These are phyloP conservation scores for Vigna mungo DNA, from an alignment of 306 rosid genomes.

Conservation along the genomic window DNA sequence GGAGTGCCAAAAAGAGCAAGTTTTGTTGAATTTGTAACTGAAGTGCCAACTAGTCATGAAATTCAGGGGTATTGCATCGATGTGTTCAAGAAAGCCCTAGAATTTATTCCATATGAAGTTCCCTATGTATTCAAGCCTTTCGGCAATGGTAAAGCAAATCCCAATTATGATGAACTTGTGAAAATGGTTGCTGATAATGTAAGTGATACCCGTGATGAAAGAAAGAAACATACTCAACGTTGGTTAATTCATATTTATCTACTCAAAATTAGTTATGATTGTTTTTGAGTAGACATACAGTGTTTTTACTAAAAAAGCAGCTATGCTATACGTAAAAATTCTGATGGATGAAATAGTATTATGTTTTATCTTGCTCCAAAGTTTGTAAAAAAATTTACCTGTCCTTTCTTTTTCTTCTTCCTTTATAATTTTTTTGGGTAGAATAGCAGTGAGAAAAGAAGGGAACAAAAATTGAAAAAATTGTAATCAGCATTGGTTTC, in stretches of 20 bases:
- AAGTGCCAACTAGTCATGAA: constrained; percentile 46
- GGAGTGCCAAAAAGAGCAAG: constrained; percentile 91
- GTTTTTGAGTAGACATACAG: constrained; percentile 26
- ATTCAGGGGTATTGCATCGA: constrained; percentile 83
- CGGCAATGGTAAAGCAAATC: constrained; percentile 81
- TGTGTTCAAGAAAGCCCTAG: constrained; percentile 69
- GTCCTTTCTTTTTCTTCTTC: background rate
- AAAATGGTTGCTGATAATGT: constrained; percentile 67
- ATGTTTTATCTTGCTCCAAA: constrained; percentile 5
- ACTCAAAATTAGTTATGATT: constrained; percentile 25
- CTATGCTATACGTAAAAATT: background rate
- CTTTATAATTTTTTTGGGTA: background rate
- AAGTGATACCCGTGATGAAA: constrained; percentile 46
- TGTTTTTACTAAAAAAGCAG: constrained; percentile 20
- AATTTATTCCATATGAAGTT: constrained; percentile 76
- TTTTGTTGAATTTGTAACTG: constrained; percentile 86
- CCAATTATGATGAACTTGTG: constrained; percentile 73
- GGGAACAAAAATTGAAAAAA: background rate
- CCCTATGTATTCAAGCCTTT: constrained; percentile 74
- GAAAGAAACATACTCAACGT: constrained; percentile 22
- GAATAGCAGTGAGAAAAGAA: constrained; percentile 6
- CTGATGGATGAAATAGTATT: constrained; percentile 30
- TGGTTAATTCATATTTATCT: constrained; percentile 32
- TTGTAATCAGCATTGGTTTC: constrained; percentile 14
- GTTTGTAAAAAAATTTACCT: background rate